A percentile compares a stretch with the other conserved stretches of the same genome.
These are phyloP conservation scores for Avena eriantha DNA, from an alignment of 176 grass and related monocot genomes.

Conservation along the genomic window DNA sequence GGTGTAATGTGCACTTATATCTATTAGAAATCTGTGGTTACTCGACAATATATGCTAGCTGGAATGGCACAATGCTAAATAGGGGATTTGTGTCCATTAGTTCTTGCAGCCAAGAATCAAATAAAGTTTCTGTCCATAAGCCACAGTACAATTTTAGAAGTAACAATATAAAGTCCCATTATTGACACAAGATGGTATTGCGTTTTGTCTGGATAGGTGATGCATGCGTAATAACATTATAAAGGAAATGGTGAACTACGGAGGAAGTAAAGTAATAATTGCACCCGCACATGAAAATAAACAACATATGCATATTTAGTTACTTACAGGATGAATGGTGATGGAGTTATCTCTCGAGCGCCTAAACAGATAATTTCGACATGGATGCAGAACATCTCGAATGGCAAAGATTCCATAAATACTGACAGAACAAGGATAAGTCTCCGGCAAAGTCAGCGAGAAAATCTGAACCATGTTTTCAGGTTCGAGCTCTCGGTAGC, in stretches of 20 bases:
- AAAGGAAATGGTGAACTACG: not conserved
- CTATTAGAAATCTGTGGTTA: not conserved
- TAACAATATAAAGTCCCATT: not conserved
- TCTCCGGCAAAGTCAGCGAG: not conserved
- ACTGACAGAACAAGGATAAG: not conserved
- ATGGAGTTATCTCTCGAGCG: not conserved
- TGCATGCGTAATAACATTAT: not conserved
- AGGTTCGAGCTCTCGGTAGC: constrained; percentile 4
- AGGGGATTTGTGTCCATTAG: not conserved
- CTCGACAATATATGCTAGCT: not conserved
- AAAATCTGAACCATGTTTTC: constrained; percentile 17
- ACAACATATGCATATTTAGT: not conserved
- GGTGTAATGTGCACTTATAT: not conserved
- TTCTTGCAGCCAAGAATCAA: not conserved
- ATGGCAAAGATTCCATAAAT: constrained; percentile 1
- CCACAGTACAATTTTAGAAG: not conserved
- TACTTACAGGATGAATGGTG: not conserved
- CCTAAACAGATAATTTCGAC: not conserved
- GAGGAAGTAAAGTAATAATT: not conserved
- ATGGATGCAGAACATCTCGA: not conserved
- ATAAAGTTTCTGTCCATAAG: not conserved
- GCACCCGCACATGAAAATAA: not conserved
- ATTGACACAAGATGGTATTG: not conserved
- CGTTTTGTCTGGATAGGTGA: not conserved
- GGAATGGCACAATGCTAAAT: not conserved